Conservation (phyloP, 495 filamentous ascomycete species). For the Cercophora scortea region DNA sequence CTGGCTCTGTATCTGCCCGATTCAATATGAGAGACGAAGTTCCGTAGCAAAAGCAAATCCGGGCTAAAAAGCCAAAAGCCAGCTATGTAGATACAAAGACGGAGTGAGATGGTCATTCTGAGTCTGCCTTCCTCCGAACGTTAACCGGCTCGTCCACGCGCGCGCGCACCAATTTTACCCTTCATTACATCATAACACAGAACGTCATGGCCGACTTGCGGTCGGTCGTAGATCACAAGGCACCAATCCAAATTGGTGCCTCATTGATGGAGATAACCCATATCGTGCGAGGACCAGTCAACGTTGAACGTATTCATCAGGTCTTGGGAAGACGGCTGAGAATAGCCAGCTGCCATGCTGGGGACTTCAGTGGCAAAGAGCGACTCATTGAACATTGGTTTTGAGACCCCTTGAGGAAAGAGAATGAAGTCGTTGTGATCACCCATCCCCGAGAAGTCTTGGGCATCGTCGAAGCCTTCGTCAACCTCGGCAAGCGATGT, state of each 20-base stretch:
- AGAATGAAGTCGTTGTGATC: constrained; percentile 23
- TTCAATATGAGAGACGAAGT: constrained; percentile 12
- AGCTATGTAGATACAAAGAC: constrained; percentile 11
- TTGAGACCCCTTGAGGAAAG: constrained; percentile 21
- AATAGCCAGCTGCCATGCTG: constrained; percentile 29
- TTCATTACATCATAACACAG: constrained; percentile 19
- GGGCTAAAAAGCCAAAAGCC: constrained; percentile 10
- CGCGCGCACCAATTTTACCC: neutral
- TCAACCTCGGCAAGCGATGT: constrained; percentile 38
- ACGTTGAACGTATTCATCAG: constrained; percentile 24
- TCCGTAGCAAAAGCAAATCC: constrained; percentile 4
- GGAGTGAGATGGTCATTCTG: constrained; percentile 6
- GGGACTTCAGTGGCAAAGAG: constrained; percentile 31
- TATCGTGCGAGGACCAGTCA: constrained; percentile 35
- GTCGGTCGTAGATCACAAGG: neutral
- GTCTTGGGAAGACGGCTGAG: constrained; percentile 35
- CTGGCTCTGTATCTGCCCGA: constrained; percentile 1
- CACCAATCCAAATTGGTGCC: neutral
- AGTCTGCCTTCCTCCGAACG: neutral
- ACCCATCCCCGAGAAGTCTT: constrained; percentile 15
- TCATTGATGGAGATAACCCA: constrained; percentile 16
- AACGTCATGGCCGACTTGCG: neutral
- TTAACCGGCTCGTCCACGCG: neutral
- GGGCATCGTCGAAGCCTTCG: constrained; percentile 42
- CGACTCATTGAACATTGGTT: constrained; percentile 22